Evolutionary conservation across 1,284 basidiomycete species (phyloP).

Genomic region (Cryptococcus sp.): DNA sequence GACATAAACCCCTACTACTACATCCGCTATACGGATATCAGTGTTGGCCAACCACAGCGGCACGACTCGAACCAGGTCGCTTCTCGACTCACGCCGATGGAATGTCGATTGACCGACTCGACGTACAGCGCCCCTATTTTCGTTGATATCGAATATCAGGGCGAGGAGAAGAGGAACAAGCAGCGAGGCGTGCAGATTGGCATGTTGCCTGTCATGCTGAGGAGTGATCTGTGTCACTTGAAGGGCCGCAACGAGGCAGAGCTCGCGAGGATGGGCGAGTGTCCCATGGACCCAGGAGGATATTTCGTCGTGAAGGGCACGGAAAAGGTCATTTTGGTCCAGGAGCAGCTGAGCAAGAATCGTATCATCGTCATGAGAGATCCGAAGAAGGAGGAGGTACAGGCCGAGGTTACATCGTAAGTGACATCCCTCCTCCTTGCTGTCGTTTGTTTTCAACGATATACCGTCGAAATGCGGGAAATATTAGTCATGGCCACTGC

Average conservation of each 20-base stretch:
- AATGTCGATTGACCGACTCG: conserved; percentile 94
- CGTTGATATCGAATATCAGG: conserved; percentile 93
- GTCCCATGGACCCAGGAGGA: conserved; percentile 96
- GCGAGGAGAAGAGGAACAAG: conserved; percentile 86
- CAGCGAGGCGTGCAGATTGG: conserved; percentile 86
- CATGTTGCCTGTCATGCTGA: conserved; percentile 92
- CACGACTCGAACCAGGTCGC: conserved; percentile 66
- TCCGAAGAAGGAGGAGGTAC: conserved; percentile 84
- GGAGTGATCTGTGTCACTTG: conserved; percentile 91
- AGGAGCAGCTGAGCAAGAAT: conserved; percentile 99
- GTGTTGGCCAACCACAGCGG: conserved; percentile 85
- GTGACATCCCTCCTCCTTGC: conserved; percentile 54
- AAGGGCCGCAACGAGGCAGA: conserved; percentile 75
- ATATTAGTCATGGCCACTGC: no score
- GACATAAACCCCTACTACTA: conserved; percentile 97
- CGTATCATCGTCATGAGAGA: conserved; percentile 98
- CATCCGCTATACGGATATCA: conserved; percentile 95
- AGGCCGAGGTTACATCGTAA: conserved; percentile 95
- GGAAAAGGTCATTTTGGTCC: conserved; percentile 98
- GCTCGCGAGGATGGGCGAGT: conserved; percentile 91
- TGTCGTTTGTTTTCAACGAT: no score
- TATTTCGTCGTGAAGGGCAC: conserved; percentile 99
- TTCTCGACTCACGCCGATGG: conserved; percentile 88
- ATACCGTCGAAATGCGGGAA: no score
- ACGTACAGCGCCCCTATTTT: conserved; percentile 94